These are phyloP conservation scores for Lepidium sativum DNA, from an alignment of 345 rosid genomes.

Conservation along the genomic window DNA sequence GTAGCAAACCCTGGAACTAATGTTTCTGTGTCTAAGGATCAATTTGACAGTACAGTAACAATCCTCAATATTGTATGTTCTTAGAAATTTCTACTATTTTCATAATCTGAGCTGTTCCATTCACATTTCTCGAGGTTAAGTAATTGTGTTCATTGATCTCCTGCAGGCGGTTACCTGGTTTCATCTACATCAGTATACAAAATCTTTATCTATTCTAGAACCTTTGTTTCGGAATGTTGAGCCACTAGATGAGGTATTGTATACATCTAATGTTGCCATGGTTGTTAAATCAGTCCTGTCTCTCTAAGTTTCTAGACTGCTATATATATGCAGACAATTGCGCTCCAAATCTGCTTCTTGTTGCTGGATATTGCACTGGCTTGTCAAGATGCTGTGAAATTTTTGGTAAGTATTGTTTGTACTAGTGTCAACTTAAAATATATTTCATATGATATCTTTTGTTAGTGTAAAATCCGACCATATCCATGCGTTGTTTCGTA, in stretches of 20 bases:
- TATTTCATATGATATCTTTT: background rate
- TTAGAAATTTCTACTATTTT: background rate
- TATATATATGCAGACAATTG: constrained; percentile 51
- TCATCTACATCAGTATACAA: constrained; percentile 76
- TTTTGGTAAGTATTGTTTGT: constrained; percentile 52
- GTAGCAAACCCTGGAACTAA: constrained; percentile 39
- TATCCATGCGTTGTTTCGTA: background rate
- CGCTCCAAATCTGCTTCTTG: constrained; percentile 81
- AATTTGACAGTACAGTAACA: constrained; percentile 69
- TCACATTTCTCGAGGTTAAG: background rate
- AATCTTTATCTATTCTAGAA: constrained; percentile 68
- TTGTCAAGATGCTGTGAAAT: constrained; percentile 67
- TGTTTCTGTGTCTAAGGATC: constrained; percentile 56
- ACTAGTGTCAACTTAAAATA: background rate
- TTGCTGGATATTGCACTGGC: constrained; percentile 81
- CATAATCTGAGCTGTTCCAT: background rate
- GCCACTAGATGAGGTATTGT: constrained; percentile 80
- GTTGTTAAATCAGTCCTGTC: constrained; percentile 1
- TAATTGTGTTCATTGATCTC: constrained; percentile 16
- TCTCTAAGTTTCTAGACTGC: constrained; percentile 16
- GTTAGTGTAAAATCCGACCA: background rate
- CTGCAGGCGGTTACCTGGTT: constrained; percentile 81
- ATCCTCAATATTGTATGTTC: constrained; percentile 65
- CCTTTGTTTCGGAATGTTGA: constrained; percentile 69
- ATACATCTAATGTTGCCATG: background rate